Conservation (phyloP, 805 yeast species). For the Starmera amethionina region DNA sequence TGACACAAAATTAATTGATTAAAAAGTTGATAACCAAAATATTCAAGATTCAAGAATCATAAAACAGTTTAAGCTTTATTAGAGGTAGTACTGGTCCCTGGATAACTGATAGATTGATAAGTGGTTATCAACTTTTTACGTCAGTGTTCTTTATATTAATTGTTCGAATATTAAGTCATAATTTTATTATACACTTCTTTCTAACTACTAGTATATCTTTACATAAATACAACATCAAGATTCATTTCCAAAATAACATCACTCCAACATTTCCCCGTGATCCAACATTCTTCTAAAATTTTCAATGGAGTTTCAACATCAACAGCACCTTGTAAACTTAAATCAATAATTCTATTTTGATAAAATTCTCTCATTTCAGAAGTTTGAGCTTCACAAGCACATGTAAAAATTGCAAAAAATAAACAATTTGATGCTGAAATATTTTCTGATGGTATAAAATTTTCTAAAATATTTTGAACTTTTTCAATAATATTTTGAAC, state of each 20-base stretch:
- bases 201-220: too few relatives aligned
- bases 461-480: slow-evolving; percentile 24
- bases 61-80: too few relatives aligned
- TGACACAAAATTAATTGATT: too few relatives aligned
- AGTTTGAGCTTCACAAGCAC: slow-evolving; percentile 44
- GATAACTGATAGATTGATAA: too few relatives aligned
- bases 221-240: slow-evolving; percentile 31
- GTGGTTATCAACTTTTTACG: too few relatives aligned
- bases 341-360: slow-evolving; percentile 23
- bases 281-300: slow-evolving; percentile 45
- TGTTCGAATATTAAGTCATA: too few relatives aligned
- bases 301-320: slow-evolving; percentile 12
- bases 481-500: slow-evolving; percentile 32
- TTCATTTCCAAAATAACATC: slow-evolving; percentile 32
- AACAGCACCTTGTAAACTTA: slow-evolving; percentile 29
- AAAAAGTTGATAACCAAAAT: too few relatives aligned
- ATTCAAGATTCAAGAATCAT: too few relatives aligned
- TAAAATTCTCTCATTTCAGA: slow-evolving; percentile 23
- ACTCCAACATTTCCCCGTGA: slow-evolving; percentile 43
- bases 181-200: too few relatives aligned
- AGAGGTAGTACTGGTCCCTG: too few relatives aligned
- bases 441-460: slow-evolving; percentile 26
- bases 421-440: slow-evolving; percentile 45
- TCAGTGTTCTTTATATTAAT: too few relatives aligned
- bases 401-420: slow-evolving; percentile 41